Evolutionary conservation across 768 basidiomycete species (phyloP).

Genomic region (Russula vinacea): DNA sequence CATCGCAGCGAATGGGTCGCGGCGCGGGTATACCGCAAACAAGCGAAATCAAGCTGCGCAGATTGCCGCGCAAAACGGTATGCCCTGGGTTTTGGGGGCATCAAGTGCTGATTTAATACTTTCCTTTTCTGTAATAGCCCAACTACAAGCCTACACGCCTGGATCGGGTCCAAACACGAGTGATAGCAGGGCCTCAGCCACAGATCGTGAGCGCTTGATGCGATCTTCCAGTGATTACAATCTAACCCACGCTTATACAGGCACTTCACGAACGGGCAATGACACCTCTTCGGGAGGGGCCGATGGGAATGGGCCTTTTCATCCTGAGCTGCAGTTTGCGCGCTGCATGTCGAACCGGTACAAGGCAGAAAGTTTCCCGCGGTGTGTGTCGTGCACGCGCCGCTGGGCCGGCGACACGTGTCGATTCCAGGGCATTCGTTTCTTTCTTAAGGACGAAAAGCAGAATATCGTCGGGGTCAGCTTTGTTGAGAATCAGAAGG

Average conservation of each 20-base stretch:
- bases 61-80: slow-evolving; percentile 64
- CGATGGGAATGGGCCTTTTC: slow-evolving; percentile 39
- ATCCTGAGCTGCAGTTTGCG: slow-evolving; percentile 71
- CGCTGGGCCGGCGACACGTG: slow-evolving; percentile 88
- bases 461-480: slow-evolving; percentile 61
- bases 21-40: slow-evolving; percentile 67
- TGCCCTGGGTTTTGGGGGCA: slow-evolving; percentile 25
- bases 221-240: not conserved
- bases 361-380: slow-evolving; percentile 66
- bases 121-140: slow-evolving; percentile 38
- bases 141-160: slow-evolving; percentile 34
- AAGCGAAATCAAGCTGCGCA: slow-evolving; percentile 70
- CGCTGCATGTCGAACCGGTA: slow-evolving; percentile 85
- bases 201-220: slow-evolving; percentile 25
- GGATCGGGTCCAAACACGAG: slow-evolving; percentile 11
- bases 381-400: slow-evolving; percentile 79
- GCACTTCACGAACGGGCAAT: slow-evolving; percentile 36
- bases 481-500: slow-evolving; percentile 62
- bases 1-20: slow-evolving; percentile 40
- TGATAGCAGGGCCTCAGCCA: slow-evolving; percentile 7
- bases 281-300: slow-evolving; percentile 33
- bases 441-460: slow-evolving; percentile 62
- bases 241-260: slow-evolving; percentile 16
- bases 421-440: slow-evolving; percentile 81
- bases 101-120: slow-evolving; percentile 17